A percentile compares a stretch with the other conserved stretches of the same genome.
These are phyloP conservation scores for Alternaria sp. DNA, from an alignment of 2,329 filamentous ascomycete species.

Conservation along the genomic window DNA sequence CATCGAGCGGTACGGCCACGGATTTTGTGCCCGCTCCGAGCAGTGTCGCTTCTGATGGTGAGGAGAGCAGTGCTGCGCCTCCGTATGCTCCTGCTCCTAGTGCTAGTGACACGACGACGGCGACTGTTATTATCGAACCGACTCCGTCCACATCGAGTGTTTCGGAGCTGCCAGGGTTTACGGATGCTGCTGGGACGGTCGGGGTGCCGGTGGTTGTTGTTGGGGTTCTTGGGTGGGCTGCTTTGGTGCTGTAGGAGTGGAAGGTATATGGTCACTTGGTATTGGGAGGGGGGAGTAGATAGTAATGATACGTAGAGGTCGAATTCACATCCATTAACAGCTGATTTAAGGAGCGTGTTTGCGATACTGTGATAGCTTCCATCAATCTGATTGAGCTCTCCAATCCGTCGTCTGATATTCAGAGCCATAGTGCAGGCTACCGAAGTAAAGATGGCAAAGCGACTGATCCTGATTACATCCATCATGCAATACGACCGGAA, in stretches of 20 bases:
- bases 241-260: conserved; percentile 21
- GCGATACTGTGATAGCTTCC: not conserved
- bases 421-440: not conserved
- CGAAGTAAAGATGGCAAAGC: not conserved
- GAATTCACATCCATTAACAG: not conserved
- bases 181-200: conserved; percentile 22
- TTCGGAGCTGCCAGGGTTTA: conserved; percentile 19
- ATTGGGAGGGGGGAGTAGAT: not conserved
- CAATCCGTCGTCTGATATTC: not conserved
- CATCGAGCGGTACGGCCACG: not conserved
- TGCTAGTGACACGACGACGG: not conserved
- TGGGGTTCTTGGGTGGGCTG: conserved; percentile 26
- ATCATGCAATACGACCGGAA: too few species aligned
- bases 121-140: conserved; percentile 8
- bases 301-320: not conserved
- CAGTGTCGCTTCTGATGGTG: not conserved
- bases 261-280: too few species aligned
- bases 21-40: not conserved
- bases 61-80: not conserved
- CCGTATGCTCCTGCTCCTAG: conserved; percentile 19
- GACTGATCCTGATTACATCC: not conserved
- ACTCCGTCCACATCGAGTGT: not conserved
- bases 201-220: conserved; percentile 22
- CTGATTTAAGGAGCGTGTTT: not conserved
- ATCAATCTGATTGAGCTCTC: not conserved